Evolutionary conservation across 2,329 filamentous ascomycete species (phyloP), one percentile per base, ranked within the genome.

Genomic region (Dactylella cylindrospora): DNA sequence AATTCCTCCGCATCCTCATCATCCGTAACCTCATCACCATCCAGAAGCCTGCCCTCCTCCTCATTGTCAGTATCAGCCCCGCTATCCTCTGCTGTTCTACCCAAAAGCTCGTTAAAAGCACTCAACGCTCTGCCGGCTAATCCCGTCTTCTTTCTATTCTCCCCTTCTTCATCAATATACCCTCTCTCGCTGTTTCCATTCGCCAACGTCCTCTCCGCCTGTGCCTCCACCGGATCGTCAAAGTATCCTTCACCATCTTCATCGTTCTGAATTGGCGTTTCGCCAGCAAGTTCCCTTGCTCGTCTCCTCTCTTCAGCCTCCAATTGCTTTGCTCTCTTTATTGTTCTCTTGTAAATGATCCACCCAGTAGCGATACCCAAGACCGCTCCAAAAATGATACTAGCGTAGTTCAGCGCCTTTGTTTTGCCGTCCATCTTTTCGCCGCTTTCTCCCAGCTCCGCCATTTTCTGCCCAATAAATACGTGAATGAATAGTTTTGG

Each of bases 401-500:
- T 85, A 19, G 84, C 73, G 72, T 95, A 95, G 74, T 93, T 95
- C 69, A 97, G 77, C 22, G 83, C 79, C 72, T 90, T 93, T 65
- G 88, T 87, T 65, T 79, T 79, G 2, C 80, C 74, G 61, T 86
- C 84, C 91, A 97, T 96, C 67, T 85, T 81, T 70, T 88, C 88
- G 65, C 85, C 86, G 1, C 20, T 64, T 68, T 95, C 87, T n/a
- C 87, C 88, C 26, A 98, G 82, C 46, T 84, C 78, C 36, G 88
- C 89, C 12, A 98, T 77, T 51, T 90, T 81, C 70, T 82, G 84
- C 64, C 93, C 93, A 69, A 98, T 89, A 74, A 96, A 98, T 68
- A 95, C 83, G 71, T 95, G 88, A 44, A 98, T 84, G 59, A 97
- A 78, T 13, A 98, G 78, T 70, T 97, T 98, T 5, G 93, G 93